Evolutionary conservation across 257 asterid genomes (phyloP).

Genomic region (Paulownia fortunei): DNA sequence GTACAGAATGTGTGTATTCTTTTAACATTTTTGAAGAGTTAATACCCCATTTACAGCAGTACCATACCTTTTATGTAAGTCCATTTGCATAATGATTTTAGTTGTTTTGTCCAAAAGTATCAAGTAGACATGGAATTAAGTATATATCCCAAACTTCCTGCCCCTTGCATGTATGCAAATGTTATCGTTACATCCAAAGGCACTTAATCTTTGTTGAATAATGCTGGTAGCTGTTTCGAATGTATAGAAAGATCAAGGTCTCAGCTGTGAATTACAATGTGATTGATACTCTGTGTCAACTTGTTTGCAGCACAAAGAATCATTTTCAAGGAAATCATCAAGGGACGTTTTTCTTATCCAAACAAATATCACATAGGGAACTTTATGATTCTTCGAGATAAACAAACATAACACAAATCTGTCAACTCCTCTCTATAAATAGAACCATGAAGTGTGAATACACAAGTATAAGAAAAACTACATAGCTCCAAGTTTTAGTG

Average conservation of each 20-base stretch:
- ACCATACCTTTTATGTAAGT: neutral
- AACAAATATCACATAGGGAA: conserved; percentile 40
- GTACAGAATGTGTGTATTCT: conserved; percentile 29
- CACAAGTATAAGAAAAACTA: no score
- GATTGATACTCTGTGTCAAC: conserved; percentile 40
- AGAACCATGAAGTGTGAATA: no score
- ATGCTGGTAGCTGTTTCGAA: neutral
- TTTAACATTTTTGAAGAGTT: neutral
- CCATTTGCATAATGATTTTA: conserved; percentile 32
- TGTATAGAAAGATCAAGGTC: conserved; percentile 21
- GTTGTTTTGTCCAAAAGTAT: conserved; percentile 13
- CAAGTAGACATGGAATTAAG: conserved; percentile 29
- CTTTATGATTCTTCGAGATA: conserved; percentile 38
- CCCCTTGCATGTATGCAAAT: conserved; percentile 42
- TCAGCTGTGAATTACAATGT: neutral
- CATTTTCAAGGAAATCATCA: conserved; percentile 47
- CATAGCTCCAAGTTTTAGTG: no score
- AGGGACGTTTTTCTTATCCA: conserved; percentile 43
- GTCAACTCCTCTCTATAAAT: conserved; percentile 63
- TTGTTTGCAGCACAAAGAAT: conserved; percentile 42
- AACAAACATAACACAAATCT: conserved; percentile 33
- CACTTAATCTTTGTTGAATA: neutral
- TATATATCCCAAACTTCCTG: conserved; percentile 44
- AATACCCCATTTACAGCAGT: conserved; percentile 31
- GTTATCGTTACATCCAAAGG: conserved; percentile 20